phyloP scores from a whole-genome alignment of 2,329 filamentous ascomycete species.

The Myriosclerotinia scirpicola region DNA sequence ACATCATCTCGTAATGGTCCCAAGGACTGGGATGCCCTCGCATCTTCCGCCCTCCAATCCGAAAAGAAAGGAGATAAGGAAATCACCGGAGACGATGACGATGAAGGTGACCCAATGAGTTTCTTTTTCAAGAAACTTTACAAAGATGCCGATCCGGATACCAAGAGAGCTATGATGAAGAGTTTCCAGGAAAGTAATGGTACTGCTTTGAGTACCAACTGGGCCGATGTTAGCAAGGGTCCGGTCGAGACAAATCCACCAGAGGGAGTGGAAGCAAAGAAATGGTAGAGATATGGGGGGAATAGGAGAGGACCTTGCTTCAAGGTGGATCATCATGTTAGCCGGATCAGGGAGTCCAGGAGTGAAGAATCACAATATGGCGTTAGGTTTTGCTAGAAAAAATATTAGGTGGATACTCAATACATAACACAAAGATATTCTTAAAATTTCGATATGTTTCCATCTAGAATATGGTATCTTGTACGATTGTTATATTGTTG shows the following conservation, averaged over 20 bases:
- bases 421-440: not conserved
- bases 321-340: not conserved
- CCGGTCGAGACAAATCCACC: constrained; percentile 73
- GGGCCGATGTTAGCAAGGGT: constrained; percentile 73
- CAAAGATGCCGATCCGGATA: constrained; percentile 72
- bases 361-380: not conserved
- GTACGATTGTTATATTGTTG: no score
- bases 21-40: constrained; percentile 90
- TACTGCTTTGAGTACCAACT: constrained; percentile 88
- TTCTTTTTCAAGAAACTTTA: constrained; percentile 90
- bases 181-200: constrained; percentile 93
- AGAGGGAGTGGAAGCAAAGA: constrained; percentile 74
- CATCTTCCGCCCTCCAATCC: constrained; percentile 30
- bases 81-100: constrained; percentile 46
- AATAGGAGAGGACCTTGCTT: not conserved
- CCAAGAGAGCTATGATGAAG: constrained; percentile 94
- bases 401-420: not conserved
- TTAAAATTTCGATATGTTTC: no score
- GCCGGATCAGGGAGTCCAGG: constrained; percentile 1
- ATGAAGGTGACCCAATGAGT: constrained; percentile 67
- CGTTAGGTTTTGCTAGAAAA: not conserved
- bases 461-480: no score
- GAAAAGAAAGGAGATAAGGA: constrained; percentile 29
- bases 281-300: constrained; percentile 45
- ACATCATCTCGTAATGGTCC: constrained; percentile 80